Conservation (phyloP, 2,329 filamentous ascomycete species). For the Trichoderma asperellum region DNA sequence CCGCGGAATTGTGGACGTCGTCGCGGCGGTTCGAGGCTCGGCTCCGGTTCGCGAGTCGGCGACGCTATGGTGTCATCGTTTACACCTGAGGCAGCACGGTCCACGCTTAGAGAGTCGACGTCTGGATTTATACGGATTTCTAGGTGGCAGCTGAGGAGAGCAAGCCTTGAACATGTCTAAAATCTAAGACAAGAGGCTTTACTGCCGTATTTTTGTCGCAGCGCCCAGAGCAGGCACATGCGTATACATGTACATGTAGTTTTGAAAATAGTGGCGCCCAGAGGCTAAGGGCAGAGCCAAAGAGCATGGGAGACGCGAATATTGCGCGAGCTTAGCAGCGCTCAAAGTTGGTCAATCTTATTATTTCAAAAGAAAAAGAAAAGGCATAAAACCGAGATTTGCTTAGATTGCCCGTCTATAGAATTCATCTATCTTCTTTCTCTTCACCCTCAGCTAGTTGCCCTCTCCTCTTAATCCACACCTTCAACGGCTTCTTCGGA, state of each 20-base stretch:
- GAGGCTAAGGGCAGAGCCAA: background rate
- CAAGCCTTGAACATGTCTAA: too few relatives aligned
- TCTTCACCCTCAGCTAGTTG: background rate
- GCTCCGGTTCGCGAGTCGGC: constrained; percentile 27
- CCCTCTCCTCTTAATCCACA: constrained; percentile 42
- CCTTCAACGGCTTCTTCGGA: constrained; percentile 37
- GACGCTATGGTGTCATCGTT: constrained; percentile 30
- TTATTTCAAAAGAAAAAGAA: background rate
- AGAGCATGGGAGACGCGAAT: background rate
- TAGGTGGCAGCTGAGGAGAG: background rate
- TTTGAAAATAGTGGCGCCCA: background rate
- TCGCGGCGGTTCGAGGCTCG: constrained; percentile 10
- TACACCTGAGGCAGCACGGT: constrained; percentile 29
- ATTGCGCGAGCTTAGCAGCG: background rate
- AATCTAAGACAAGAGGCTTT: background rate
- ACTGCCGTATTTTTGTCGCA: background rate
- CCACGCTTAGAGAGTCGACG: background rate
- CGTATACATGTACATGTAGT: background rate
- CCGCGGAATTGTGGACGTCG: constrained; percentile 2
- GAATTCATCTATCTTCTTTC: background rate
- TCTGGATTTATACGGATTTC: background rate
- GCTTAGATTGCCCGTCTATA: background rate
- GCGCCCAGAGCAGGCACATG: background rate
- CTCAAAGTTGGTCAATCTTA: background rate
- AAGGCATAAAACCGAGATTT: background rate